These are phyloP conservation scores for Heliamphora exappendiculata DNA, from an alignment of 148 eudicot genomes.

Conservation along the genomic window DNA sequence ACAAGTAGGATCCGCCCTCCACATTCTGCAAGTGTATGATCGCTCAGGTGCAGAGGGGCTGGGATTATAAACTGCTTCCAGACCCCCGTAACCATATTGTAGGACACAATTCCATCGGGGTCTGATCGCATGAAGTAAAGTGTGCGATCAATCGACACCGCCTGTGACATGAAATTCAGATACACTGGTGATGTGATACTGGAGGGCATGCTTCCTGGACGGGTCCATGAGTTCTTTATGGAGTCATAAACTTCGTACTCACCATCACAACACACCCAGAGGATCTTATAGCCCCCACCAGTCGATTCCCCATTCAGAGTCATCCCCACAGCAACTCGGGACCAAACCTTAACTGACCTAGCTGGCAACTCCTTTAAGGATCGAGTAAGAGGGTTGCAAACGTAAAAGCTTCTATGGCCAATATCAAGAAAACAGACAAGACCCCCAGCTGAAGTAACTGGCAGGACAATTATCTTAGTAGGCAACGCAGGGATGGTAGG, in stretches of 20 bases:
- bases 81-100: slow-evolving; percentile 41
- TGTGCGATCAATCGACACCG: slow-evolving; percentile 39
- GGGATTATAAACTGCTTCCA: slow-evolving; percentile 83
- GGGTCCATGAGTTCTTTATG: slow-evolving; percentile 45
- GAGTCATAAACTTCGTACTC: slow-evolving; percentile 85
- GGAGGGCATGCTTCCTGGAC: slow-evolving; percentile 50
- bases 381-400: slow-evolving; percentile 78
- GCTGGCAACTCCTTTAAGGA: slow-evolving; percentile 75
- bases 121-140: slow-evolving; percentile 70
- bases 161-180: slow-evolving; percentile 71
- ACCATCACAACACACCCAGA: slow-evolving; percentile 82
- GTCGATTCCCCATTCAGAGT: slow-evolving; percentile 34
- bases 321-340: slow-evolving; percentile 86
- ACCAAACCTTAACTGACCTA: slow-evolving; percentile 73
- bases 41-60: slow-evolving; percentile 53
- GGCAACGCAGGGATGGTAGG: slow-evolving; percentile 54
- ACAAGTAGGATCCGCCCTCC: slow-evolving; percentile 68
- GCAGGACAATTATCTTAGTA: slow-evolving; percentile 55
- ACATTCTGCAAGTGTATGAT: slow-evolving; percentile 68
- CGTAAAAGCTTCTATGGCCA: slow-evolving; percentile 58
- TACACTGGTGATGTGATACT: slow-evolving; percentile 60
- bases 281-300: slow-evolving; percentile 56
- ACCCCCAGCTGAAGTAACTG: slow-evolving; percentile 93
- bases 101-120: slow-evolving; percentile 84
- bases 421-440: slow-evolving; percentile 78